Evolutionary conservation across 1,139 yeast genomes (phyloP).

Genomic region (Yamadazyma friedrichii): DNA sequence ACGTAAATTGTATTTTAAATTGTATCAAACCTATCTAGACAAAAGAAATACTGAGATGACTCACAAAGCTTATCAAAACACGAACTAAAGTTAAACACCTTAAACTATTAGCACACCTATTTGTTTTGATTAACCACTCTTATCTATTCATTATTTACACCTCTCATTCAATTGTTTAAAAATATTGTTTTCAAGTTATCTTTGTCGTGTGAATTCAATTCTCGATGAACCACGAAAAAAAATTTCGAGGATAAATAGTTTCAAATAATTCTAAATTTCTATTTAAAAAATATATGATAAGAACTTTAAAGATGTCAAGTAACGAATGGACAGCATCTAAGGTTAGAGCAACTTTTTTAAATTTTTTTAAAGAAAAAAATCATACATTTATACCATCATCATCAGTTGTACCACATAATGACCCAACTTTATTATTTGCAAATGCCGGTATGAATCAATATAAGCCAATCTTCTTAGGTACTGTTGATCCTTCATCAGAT

Average conservation of each 20-base stretch:
- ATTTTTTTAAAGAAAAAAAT: slow-evolving; percentile 61
- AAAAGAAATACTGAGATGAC: too few species aligned
- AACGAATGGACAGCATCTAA: slow-evolving; percentile 63
- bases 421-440: slow-evolving; percentile 91
- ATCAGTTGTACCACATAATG: slow-evolving; percentile 95
- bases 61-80: too few species aligned
- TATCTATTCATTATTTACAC: too few species aligned
- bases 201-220: slow-evolving; percentile 3
- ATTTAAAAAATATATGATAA: slow-evolving; percentile 6
- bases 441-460: slow-evolving; percentile 99
- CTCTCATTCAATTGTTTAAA: too few species aligned
- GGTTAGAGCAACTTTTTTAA: slow-evolving; percentile 86
- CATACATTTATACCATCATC: slow-evolving; percentile 90
- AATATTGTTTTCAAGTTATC: too few species aligned
- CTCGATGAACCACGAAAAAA: slow-evolving; percentile 4
- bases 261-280: not conserved
- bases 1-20: too few species aligned
- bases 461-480: slow-evolving; percentile 94
- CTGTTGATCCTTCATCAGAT: slow-evolving; percentile 91
- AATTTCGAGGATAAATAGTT: slow-evolving; percentile 1
- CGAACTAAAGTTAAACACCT: too few species aligned
- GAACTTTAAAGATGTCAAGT: slow-evolving; percentile 17
- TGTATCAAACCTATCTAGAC: too few species aligned
- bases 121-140: too few species aligned
- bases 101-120: too few species aligned